These are phyloP conservation scores for Phytophthora rubi DNA, from an alignment of 352 stramenopile species.

Conservation along the genomic window DNA sequence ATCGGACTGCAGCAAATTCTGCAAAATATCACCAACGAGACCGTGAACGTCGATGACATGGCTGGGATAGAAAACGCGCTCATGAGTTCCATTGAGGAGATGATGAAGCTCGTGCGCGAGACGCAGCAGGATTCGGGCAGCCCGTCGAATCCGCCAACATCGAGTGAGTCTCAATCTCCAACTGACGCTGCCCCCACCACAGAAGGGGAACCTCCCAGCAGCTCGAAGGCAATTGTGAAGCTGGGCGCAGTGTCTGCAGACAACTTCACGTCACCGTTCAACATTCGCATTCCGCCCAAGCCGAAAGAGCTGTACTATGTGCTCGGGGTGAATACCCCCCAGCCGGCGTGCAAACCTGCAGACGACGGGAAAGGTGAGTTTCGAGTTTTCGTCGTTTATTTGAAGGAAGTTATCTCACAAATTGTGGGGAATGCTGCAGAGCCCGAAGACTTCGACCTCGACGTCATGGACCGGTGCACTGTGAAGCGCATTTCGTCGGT, in stretches of 20 bases:
- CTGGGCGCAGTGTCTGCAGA: constrained; percentile 43
- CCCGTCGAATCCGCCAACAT: constrained; percentile 14
- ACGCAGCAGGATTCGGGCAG: constrained; percentile 30
- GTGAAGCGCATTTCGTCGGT: constrained; percentile 84
- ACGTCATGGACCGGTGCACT: constrained; percentile 81
- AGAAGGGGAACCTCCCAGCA: constrained; percentile 4
- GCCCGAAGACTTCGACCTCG: constrained; percentile 59
- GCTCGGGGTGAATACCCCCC: constrained; percentile 47
- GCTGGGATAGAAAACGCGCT: constrained; percentile 61
- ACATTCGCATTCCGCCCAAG: constrained; percentile 72
- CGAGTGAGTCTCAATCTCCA: constrained; percentile 10
- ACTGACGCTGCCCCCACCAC: background rate
- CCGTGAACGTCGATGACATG: constrained; percentile 75
- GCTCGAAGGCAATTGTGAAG: constrained; percentile 23
- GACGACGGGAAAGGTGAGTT: constrained; percentile 41
- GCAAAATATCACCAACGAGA: constrained; percentile 76
- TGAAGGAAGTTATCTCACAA: background rate
- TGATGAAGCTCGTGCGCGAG: constrained; percentile 74
- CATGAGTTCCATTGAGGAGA: constrained; percentile 70
- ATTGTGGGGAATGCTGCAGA: constrained; percentile 33
- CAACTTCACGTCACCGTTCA: constrained; percentile 79
- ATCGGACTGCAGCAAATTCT: constrained; percentile 85
- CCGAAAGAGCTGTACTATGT: constrained; percentile 64
- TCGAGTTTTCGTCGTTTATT: background rate
- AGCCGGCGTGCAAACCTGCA: constrained; percentile 19